Conservation (phyloP, 306 rosid genomes). For the Chamaecrista fasciculata region DNA sequence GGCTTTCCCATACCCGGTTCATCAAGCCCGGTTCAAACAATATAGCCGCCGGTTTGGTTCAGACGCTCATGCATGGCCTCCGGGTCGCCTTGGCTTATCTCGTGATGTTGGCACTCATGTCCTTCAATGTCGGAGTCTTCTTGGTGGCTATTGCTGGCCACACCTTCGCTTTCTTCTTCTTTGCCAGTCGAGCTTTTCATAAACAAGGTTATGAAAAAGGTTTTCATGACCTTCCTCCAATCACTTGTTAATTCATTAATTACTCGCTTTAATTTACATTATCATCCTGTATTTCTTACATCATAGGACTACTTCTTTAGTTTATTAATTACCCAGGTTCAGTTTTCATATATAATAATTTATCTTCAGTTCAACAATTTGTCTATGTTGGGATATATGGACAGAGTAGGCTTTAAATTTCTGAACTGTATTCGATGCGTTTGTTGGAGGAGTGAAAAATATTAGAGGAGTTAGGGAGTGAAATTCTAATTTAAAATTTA, state of each 20-base stretch:
- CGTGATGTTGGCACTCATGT: constrained; percentile 88
- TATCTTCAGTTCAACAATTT: too few relatives aligned
- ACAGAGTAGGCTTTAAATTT: too few relatives aligned
- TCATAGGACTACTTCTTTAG: too few relatives aligned
- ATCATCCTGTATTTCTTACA: too few relatives aligned
- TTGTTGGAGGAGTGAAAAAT: too few relatives aligned
- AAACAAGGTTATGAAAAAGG: constrained; percentile 14
- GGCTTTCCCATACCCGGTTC: constrained; percentile 48
- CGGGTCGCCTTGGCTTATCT: constrained; percentile 61
- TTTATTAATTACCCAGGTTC: too few relatives aligned
- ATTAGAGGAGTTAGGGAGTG: too few relatives aligned
- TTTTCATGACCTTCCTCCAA: constrained; percentile 52
- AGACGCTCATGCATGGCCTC: constrained; percentile 50
- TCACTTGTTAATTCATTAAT: constrained; percentile 39
- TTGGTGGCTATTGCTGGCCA: constrained; percentile 71
- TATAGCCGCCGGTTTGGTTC: constrained; percentile 43
- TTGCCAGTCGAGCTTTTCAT: constrained; percentile 47
- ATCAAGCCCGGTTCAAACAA: constrained; percentile 40
- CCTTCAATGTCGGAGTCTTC: constrained; percentile 75
- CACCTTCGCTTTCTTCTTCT: constrained; percentile 57
- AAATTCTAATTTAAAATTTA: too few relatives aligned
- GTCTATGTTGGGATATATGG: too few relatives aligned
- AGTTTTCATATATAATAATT: too few relatives aligned
- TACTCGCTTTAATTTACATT: too few relatives aligned
- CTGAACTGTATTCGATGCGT: too few relatives aligned